A percentile compares a stretch with the other conserved stretches of the same genome.
phyloP scores from a whole-genome alignment of 257 asterid species.

The Solanum phureja region DNA sequence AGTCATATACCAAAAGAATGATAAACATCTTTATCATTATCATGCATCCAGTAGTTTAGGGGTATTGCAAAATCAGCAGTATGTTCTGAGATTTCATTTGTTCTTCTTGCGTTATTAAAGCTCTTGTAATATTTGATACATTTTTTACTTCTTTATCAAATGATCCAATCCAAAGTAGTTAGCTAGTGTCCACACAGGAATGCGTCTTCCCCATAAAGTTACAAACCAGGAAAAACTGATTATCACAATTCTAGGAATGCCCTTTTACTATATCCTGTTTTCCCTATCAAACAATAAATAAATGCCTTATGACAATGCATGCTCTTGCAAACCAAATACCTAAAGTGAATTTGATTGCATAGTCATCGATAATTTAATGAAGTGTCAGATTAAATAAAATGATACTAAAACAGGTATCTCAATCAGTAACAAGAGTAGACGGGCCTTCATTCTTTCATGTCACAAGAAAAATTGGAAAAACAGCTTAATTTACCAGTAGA shows the following conservation, averaged over 20 bases:
- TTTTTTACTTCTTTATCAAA: background rate
- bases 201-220: background rate
- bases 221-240: background rate
- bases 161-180: background rate
- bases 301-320: background rate
- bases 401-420: background rate
- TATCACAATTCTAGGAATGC: conserved; percentile 49
- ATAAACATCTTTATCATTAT: background rate
- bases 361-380: background rate
- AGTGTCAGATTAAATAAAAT: background rate
- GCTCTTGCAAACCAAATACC: background rate
- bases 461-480: background rate
- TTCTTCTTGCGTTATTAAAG: background rate
- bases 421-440: background rate
- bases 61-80: background rate
- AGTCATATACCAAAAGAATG: background rate
- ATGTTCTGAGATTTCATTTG: background rate
- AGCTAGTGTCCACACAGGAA: background rate
- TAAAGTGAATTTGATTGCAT: background rate
- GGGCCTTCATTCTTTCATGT: background rate
- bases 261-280: conserved; percentile 10
- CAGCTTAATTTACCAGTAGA: conserved; percentile 52
- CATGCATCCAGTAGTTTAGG: background rate
- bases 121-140: background rate
- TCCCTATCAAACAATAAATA: background rate